phyloP scores from a whole-genome alignment of 768 basidiomycete species.

The Trametes punicea region DNA sequence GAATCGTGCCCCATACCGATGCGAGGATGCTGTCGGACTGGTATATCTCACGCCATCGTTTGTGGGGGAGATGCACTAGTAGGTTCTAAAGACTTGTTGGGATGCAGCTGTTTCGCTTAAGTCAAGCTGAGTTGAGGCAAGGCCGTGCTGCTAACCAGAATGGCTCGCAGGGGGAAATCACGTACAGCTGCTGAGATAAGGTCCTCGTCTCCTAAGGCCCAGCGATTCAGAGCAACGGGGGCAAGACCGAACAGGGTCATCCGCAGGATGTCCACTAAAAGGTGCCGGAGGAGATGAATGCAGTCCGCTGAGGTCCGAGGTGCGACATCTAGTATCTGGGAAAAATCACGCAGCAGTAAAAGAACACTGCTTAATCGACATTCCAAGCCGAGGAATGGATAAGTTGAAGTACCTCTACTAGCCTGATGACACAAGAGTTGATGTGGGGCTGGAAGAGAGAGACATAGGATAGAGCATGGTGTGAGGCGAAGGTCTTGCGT shows the following conservation, averaged over 20 bases:
- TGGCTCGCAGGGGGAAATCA: conserved; percentile 50
- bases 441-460: conserved; percentile 64
- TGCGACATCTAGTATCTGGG: neutral
- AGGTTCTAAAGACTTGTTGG: conserved; percentile 64
- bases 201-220: conserved; percentile 58
- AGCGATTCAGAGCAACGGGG: conserved; percentile 64
- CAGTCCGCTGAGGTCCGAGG: conserved; percentile 54
- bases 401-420: conserved; percentile 57
- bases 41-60: conserved; percentile 63
- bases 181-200: conserved; percentile 65
- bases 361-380: too few species aligned
- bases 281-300: conserved; percentile 62
- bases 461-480: conserved; percentile 58
- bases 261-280: conserved; percentile 66
- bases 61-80: conserved; percentile 59
- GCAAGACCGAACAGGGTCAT: conserved; percentile 62
- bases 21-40: conserved; percentile 73
- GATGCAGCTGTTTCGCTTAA: conserved; percentile 54
- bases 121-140: too few species aligned
- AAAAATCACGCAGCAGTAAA: too few species aligned
- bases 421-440: conserved; percentile 51
- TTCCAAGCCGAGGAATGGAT: too few species aligned
- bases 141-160: neutral
- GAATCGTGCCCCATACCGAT: conserved; percentile 41
- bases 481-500: conserved; percentile 68